Conservation (phyloP, 2,329 filamentous ascomycete species). For the Scleromitrula shiraiana region DNA sequence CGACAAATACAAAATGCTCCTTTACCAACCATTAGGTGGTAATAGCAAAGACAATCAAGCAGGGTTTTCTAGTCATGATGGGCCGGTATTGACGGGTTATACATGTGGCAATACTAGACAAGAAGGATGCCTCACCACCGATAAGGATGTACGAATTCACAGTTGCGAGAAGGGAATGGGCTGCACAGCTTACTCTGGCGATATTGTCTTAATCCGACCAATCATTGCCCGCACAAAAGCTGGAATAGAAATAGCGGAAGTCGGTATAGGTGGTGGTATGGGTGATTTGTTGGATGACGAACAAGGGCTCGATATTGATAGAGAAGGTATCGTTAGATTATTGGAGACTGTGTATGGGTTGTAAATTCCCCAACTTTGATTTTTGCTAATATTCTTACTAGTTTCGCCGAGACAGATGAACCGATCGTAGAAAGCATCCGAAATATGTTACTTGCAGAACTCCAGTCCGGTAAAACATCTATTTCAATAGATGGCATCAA, state of each 20-base stretch:
- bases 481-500: slow-evolving; percentile 23
- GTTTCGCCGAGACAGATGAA: slow-evolving; percentile 20
- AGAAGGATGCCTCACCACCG: slow-evolving; percentile 62
- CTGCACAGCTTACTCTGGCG: slow-evolving; percentile 41
- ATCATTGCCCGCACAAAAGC: slow-evolving; percentile 58
- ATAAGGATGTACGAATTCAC: slow-evolving; percentile 61
- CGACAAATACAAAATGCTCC: slow-evolving; percentile 66
- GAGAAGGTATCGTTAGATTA: neutral
- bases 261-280: slow-evolving; percentile 71
- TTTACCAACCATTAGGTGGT: slow-evolving; percentile 57
- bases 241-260: slow-evolving; percentile 60
- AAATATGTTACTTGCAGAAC: slow-evolving; percentile 17
- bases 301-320: neutral
- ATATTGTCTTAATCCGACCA: slow-evolving; percentile 68
- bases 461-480: slow-evolving; percentile 17
- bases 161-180: slow-evolving; percentile 72
- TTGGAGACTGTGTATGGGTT: neutral
- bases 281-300: slow-evolving; percentile 53
- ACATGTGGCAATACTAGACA: slow-evolving; percentile 63
- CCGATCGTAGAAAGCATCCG: slow-evolving; percentile 31
- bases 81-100: slow-evolving; percentile 63
- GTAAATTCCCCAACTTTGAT: neutral
- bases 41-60: slow-evolving; percentile 33
- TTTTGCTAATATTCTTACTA: slow-evolving; percentile 8
- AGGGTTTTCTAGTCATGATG: slow-evolving; percentile 44